Evolutionary conservation across 129 eudicot species (phyloP).

Genomic region (Glebionis coronaria): DNA sequence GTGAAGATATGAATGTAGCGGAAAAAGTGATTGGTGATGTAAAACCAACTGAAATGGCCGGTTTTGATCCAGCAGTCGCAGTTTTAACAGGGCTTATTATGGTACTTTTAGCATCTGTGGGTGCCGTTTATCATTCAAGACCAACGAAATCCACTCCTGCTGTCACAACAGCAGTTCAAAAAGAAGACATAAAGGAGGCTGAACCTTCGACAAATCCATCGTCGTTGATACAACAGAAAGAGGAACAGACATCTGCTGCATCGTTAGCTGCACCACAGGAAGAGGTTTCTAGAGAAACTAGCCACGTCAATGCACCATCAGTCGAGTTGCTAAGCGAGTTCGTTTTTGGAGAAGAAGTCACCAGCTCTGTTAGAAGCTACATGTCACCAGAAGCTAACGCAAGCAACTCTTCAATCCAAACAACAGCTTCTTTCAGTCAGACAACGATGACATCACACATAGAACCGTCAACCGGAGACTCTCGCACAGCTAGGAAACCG

Average conservation of each 20-base stretch:
- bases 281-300: slow-evolving; percentile 28
- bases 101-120: slow-evolving; percentile 29
- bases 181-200: slow-evolving; percentile 14
- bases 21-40: slow-evolving; percentile 21
- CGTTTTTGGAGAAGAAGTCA: slow-evolving; percentile 41
- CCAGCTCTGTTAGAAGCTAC: slow-evolving; percentile 6
- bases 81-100: slow-evolving; percentile 7
- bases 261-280: slow-evolving; percentile 1
- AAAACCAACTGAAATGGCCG: slow-evolving; percentile 1
- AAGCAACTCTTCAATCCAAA: slow-evolving; percentile 24
- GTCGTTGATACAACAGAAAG: slow-evolving; percentile 12
- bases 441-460: slow-evolving; percentile 15
- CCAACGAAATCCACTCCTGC: slow-evolving; percentile 9
- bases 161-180: slow-evolving; percentile 1
- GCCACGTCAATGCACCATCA: slow-evolving; percentile 30
- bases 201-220: slow-evolving; percentile 20
- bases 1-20: slow-evolving; percentile 8
- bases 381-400: slow-evolving; percentile 26
- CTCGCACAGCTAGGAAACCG: slow-evolving; percentile 48
- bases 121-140: slow-evolving; percentile 26
- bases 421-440: slow-evolving; percentile 17
- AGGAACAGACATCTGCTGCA: slow-evolving; percentile 24
- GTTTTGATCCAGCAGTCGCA: slow-evolving; percentile 7
- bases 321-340: slow-evolving; percentile 63
- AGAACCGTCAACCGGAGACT: slow-evolving; percentile 23